phyloP scores from a whole-genome alignment of 148 eudicot genomes.

The Vaccinium vitisidaea region DNA sequence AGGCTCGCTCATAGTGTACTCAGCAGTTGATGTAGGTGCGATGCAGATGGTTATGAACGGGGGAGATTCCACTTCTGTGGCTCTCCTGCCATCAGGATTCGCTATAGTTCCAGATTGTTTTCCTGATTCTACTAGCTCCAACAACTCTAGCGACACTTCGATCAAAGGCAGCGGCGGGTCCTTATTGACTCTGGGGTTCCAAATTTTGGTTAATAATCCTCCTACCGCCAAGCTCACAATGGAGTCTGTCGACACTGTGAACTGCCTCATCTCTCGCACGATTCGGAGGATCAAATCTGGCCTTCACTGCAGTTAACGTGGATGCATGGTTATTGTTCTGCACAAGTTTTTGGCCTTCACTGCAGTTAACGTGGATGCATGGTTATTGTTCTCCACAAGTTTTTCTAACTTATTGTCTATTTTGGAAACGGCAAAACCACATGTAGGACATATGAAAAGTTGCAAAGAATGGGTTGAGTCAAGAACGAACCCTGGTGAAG shows the following conservation, averaged over 20 bases:
- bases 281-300: conserved; percentile 58
- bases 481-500: conserved; percentile 79
- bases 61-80: conserved; percentile 51
- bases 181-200: conserved; percentile 64
- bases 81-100: conserved; percentile 72
- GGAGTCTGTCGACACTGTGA: conserved; percentile 67
- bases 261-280: conserved; percentile 55
- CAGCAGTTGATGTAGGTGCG: conserved; percentile 32
- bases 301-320: conserved; percentile 10
- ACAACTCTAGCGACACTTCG: neutral
- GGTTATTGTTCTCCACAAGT: neutral
- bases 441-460: neutral
- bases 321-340: neutral
- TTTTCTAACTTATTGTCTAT: neutral
- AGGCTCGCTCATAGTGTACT: conserved; percentile 38
- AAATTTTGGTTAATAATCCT: conserved; percentile 51
- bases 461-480: conserved; percentile 32
- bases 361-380: neutral
- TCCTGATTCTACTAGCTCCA: conserved; percentile 26
- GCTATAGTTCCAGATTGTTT: conserved; percentile 50
- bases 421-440: neutral
- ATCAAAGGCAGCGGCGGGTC: conserved; percentile 33
- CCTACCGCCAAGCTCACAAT: conserved; percentile 52
- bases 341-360: conserved; percentile 21
- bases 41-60: conserved; percentile 39